Base-by-base conservation (phyloP, 2,329 filamentous ascomycete species). In the Fusarium citri region DNA sequence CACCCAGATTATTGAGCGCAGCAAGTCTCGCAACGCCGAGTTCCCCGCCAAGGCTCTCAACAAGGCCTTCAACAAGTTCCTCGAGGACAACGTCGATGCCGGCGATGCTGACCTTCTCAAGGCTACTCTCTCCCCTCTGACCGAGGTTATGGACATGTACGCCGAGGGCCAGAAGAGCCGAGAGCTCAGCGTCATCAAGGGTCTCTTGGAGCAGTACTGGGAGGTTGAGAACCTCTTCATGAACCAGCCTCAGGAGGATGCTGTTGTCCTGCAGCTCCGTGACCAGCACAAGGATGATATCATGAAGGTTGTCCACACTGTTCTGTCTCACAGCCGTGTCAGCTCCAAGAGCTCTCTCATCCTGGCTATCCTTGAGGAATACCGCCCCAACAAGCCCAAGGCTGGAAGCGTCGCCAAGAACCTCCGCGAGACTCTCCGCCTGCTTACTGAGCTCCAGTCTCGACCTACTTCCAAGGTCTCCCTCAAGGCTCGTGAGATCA, bases 241-340 rank as follows among this genome's bases (percentile, higher is more conserved):
- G 40, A 91, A 92, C 49, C 91, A 93, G 70, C 92, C 92, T 70
- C 93, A 97, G 73, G 94, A 98, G 71, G 96, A 99, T 79, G 94
- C 97, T 76, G 94, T 97, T 68, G 91, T 99, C 66, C 88, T 99
- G 55, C 93, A 92, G 80, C 92, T 99, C 18, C 92, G 96, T 85
- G 96, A 99, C 72, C 92, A 97, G 83, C 92, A 99, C 86, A 98
- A 95, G 85, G 96, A 98, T 34, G 93, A 97, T 77, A 91, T 97
- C 71, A 80, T 86, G 74, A 92, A 91, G 78, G 93, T 98, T 66
- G 91, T 98, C 20, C 91, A 96, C 77, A 94, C 88, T 22, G 95
- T 97, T 7, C 88, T 99, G 26, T 98, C 96, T 1, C 96, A 99
- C 85, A 96, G 94, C 81, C 91, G 93, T 68, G 92, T 98, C 59